These are phyloP conservation scores for Clonostachys byssicola DNA, from an alignment of 2,329 filamentous ascomycete genomes.

Conservation along the genomic window DNA sequence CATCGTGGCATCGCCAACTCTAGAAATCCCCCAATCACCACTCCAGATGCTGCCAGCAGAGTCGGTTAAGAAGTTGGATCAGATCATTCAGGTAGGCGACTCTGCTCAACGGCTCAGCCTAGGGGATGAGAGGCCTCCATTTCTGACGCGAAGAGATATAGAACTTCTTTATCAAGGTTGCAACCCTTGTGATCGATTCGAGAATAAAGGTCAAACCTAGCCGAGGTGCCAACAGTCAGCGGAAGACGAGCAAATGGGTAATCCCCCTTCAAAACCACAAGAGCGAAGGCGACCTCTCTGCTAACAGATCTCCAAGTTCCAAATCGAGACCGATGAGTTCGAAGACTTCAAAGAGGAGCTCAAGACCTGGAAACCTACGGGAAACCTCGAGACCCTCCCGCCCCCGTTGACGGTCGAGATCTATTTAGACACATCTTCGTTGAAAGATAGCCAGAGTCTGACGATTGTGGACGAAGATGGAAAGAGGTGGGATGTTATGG, in stretches of 20 bases:
- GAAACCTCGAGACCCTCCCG: conserved; percentile 72
- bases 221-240: conserved; percentile 27
- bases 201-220: conserved; percentile 64
- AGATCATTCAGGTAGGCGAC: conserved; percentile 75
- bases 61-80: conserved; percentile 76
- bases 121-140: too few species aligned
- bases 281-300: background rate
- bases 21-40: conserved; percentile 28
- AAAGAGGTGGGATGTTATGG: conserved; percentile 88
- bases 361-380: conserved; percentile 74
- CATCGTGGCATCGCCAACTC: conserved; percentile 41
- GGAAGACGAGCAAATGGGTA: conserved; percentile 85
- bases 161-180: conserved; percentile 91
- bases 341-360: conserved; percentile 82
- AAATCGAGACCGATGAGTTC: conserved; percentile 89
- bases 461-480: conserved; percentile 85
- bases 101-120: background rate
- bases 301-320: conserved; percentile 60
- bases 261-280: conserved; percentile 19
- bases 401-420: conserved; percentile 86
- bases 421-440: conserved; percentile 74
- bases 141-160: conserved; percentile 25
- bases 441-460: conserved; percentile 81
- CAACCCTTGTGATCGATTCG: conserved; percentile 77
- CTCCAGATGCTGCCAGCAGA: conserved; percentile 55